Base-by-base conservation (phyloP, 257 asterid species). In the Plantago elongata region DNA sequence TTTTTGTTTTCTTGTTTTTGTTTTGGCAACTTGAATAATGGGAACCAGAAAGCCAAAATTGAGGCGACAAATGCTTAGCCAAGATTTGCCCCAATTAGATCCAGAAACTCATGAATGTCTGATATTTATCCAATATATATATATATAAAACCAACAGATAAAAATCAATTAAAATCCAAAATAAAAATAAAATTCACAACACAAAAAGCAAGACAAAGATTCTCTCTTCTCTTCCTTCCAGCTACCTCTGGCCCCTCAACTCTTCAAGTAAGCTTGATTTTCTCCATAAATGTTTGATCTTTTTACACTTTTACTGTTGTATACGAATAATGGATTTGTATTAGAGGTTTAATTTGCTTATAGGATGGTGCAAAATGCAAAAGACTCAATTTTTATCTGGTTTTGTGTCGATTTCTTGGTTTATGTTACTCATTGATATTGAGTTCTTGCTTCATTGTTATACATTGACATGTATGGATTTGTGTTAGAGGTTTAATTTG, bases 251-350 rank as follows among this genome's bases (percentile, higher is more conserved):
- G 27, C 22, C 58, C 66, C 67, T 62, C 63, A 51, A 58, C 66
- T 65, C 66, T 29, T 57, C 70, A 15, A 27, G 79, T 70, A 57
- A 62, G 65, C 44, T 54, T 29, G 27, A 22, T 12, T 30, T 38
- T 16, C 1, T 11, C 63, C n/a, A 0, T 17, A 9, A 0, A 17
- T 15, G 17, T 51, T 50, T 51, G 34, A 9, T 38, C 16, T 47
- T 15, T 63, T 49, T 18, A 57, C 30, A 13, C 42, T 15, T 63
- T 49, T 18, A 57, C 30, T 62, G 57, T 68, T 63, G 14, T 38
- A 6, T 9, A 7, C 22, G 13, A 22, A 22, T 22, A 22, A 2
- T 22, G 27, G 27, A 22, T 22, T 22, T 22, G 27, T 22, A 22
- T 22, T 22, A 22, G 27, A 22, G 27, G 27, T 22, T 22, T 22